Percentiles rank a stretch among this genome's conserved stretches.
Conservation (phyloP, 345 rosid species). For the Eutrema japonicum region DNA sequence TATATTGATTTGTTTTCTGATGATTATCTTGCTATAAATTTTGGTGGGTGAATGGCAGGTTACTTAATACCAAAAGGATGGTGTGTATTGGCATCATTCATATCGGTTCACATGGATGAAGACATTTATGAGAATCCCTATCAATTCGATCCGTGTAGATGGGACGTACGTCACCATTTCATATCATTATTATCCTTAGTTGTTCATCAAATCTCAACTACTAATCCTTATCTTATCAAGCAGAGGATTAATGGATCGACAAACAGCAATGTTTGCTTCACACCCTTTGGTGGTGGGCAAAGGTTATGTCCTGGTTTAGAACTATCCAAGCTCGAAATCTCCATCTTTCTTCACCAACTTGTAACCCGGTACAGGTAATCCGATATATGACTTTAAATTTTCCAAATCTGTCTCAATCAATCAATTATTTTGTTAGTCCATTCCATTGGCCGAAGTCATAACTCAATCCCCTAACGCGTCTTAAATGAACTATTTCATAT, state of each 20-base stretch:
- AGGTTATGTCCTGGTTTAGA: slow-evolving; percentile 96
- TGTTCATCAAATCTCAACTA: neutral
- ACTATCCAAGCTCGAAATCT: slow-evolving; percentile 84
- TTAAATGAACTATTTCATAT: neutral
- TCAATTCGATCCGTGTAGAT: slow-evolving; percentile 92
- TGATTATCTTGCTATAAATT: neutral
- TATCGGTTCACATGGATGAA: slow-evolving; percentile 90
- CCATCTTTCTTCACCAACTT: slow-evolving; percentile 91
- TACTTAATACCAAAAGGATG: slow-evolving; percentile 90
- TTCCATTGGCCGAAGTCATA: neutral
- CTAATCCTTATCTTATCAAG: neutral
- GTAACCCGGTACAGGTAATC: slow-evolving; percentile 69
- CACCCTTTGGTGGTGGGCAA: slow-evolving; percentile 99
- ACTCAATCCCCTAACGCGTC: too few species aligned
- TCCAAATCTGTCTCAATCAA: neutral
- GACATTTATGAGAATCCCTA: slow-evolving; percentile 76
- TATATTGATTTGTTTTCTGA: neutral
- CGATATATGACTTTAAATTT: neutral
- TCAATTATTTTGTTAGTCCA: neutral
- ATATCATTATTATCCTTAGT: neutral
- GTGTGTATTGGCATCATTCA: slow-evolving; percentile 87
- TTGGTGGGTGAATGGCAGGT: slow-evolving; percentile 55
- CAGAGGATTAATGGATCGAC: slow-evolving; percentile 65
- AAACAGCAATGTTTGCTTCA: slow-evolving; percentile 64
- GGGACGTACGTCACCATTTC: slow-evolving; percentile 65